Base-by-base conservation (phyloP, 257 asterid species). In the Penstemon barbatus region DNA sequence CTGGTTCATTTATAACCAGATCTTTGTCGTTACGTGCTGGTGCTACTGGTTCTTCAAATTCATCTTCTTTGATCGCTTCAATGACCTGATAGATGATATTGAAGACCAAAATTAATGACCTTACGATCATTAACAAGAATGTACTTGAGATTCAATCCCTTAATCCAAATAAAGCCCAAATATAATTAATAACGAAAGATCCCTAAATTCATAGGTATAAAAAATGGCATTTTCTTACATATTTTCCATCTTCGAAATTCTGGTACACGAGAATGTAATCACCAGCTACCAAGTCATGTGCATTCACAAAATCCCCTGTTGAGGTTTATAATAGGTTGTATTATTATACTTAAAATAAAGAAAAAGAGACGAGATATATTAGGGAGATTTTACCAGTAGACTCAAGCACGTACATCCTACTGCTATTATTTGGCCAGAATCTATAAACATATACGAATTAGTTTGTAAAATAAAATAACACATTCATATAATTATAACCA, bases 381-480 rank as follows among this genome's bases (percentile, higher is more conserved):
- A 3, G 1, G 7, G 62, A 40, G 49, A 71, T 55, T 57, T 7
- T 75, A 85, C 90, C 90, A 0, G 90, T 85, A 4, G 77, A 77
- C 78, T 85, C 90, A 0, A 85, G 82, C 48, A 85, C 84, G 38
- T 85, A 82, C 87, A 85, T 85, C 73, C 84, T 78, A 77, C 90
- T 85, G 71, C 78, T 85, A 38, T 85, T 85, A 37, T 85, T 85
- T n/a, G 90, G 90, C 87, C 90, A 85, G 60, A 55, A 85, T 49
- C 90, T 84, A 79, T 41, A 53, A 12, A 18, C 3, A 8, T 39
- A n/a, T 42, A 25, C 6, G 7, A 45, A 55, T 13, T 5, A 58
- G 25, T 41, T 68, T 25, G 9, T 25, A 2, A 25, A 25, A 25
- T 25, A 25, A 25, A 1, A 25, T 25, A 25, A 25, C 33, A 25